These are phyloP conservation scores for Mortierella sp. DNA, from an alignment of 371 early-diverging fungal species.

Conservation along the genomic window DNA sequence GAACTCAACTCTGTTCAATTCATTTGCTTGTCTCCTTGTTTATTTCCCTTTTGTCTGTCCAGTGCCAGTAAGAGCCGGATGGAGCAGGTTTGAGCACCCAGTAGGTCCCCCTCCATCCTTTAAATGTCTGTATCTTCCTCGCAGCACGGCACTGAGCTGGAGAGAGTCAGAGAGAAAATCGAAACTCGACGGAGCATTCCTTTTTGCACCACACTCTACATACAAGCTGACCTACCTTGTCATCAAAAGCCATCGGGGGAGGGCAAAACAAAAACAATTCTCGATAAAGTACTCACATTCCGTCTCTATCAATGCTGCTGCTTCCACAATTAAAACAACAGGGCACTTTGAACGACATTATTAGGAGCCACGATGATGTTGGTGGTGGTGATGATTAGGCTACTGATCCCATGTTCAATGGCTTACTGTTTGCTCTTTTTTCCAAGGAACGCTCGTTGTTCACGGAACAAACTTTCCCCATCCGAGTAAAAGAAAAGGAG, in stretches of 20 bases:
- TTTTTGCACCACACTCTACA: neutral
- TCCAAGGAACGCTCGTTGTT: too few relatives aligned
- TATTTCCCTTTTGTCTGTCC: neutral
- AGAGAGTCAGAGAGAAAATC: neutral
- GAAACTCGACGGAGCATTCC: neutral
- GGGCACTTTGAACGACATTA: too few relatives aligned
- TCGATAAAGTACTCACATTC: too few relatives aligned
- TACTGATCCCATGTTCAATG: too few relatives aligned
- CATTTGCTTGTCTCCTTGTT: neutral
- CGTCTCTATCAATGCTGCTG: too few relatives aligned
- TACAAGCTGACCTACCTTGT: too few relatives aligned
- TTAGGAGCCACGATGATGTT: too few relatives aligned
- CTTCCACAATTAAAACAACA: too few relatives aligned
- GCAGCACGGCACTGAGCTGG: neutral
- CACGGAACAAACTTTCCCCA: neutral
- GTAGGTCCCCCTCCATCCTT: neutral
- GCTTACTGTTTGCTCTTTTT: too few relatives aligned
- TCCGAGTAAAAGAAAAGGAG: neutral
- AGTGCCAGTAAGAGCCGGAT: neutral
- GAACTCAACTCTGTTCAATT: neutral
- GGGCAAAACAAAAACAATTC: too few relatives aligned
- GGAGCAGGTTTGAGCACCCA: neutral
- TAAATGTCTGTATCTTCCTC: neutral
- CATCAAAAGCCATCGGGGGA: too few relatives aligned
- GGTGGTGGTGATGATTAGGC: too few relatives aligned